Evolutionary conservation across 257 asterid genomes (phyloP).

Genomic region (Coffea eugenioides): DNA sequence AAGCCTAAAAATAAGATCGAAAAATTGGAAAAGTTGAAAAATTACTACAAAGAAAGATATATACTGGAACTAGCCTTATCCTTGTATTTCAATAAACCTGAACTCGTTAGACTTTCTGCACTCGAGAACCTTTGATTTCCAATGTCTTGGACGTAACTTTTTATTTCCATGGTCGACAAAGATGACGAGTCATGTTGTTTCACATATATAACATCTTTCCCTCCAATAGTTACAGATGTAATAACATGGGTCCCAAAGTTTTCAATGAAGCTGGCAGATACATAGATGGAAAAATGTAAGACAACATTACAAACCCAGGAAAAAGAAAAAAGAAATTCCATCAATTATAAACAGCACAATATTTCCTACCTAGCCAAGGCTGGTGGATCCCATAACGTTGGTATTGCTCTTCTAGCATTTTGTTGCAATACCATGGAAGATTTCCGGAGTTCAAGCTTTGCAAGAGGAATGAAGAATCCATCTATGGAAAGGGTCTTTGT

Average conservation of each 20-base stretch:
- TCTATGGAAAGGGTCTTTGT: conserved; percentile 80
- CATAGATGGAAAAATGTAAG: conserved; percentile 27
- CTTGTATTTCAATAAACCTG: conserved; percentile 71
- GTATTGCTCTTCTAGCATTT: conserved; percentile 63
- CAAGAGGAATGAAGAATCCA: conserved; percentile 77
- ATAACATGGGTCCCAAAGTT: conserved; percentile 84
- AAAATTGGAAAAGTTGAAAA: conserved; percentile 4
- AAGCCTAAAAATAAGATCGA: background rate
- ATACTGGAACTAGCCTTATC: conserved; percentile 55
- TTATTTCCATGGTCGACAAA: conserved; percentile 63
- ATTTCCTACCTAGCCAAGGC: conserved; percentile 62
- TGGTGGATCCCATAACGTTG: conserved; percentile 83
- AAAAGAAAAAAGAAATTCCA: background rate
- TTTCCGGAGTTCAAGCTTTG: conserved; percentile 56
- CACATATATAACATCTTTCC: conserved; percentile 80
- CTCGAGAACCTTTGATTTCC: conserved; percentile 80
- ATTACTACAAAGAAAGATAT: conserved; percentile 23
- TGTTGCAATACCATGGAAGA: conserved; percentile 54
- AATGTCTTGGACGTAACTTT: conserved; percentile 79
- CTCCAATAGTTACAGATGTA: conserved; percentile 76
- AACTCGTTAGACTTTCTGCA: conserved; percentile 62
- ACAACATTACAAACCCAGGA: background rate
- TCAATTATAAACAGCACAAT: background rate
- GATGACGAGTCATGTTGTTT: conserved; percentile 71
- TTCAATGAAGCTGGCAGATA: conserved; percentile 67